phyloP scores from a whole-genome alignment of 208 protist genomes.

The Wallacemonas collosoma region DNA sequence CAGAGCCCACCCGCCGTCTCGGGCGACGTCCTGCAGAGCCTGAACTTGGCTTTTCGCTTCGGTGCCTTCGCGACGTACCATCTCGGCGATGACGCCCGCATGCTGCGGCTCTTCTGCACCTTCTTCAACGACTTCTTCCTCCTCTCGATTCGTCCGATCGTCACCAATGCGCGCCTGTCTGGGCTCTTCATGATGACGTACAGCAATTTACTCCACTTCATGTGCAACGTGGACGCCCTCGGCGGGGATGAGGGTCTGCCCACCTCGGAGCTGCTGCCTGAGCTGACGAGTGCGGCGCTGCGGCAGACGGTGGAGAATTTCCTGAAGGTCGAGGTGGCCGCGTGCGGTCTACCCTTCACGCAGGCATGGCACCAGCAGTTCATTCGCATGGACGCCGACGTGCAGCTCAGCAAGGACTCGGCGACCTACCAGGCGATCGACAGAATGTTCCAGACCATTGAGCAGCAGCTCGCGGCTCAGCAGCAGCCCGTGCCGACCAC shows the following conservation, averaged over 20 bases:
- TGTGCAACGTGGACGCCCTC: constrained; percentile 89
- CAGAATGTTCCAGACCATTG: constrained; percentile 48
- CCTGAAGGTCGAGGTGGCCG: constrained; percentile 69
- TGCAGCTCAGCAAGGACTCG: constrained; percentile 62
- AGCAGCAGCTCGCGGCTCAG: constrained; percentile 41
- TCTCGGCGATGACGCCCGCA: constrained; percentile 59
- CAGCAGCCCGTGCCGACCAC: constrained; percentile 25
- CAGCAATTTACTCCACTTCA: constrained; percentile 85
- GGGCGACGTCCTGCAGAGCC: constrained; percentile 62
- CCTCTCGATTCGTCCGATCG: constrained; percentile 64
- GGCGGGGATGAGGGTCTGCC: constrained; percentile 42
- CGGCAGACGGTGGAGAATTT: constrained; percentile 56
- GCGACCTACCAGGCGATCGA: constrained; percentile 71
- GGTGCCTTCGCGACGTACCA: constrained; percentile 85
- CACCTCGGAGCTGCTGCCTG: constrained; percentile 52
- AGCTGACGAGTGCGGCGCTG: constrained; percentile 61
- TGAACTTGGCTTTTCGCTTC: constrained; percentile 82
- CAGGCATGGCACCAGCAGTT: constrained; percentile 88
- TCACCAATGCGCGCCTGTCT: constrained; percentile 49
- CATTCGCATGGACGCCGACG: constrained; percentile 64
- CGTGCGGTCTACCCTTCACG: constrained; percentile 60
- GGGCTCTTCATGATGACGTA: constrained; percentile 81
- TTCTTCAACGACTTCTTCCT: constrained; percentile 86
- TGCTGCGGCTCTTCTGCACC: constrained; percentile 73
- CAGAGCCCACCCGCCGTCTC: constrained; percentile 33